Base-by-base conservation (phyloP, 805 yeast genomes). In the Wickerhamomyces xylosicus region DNA sequence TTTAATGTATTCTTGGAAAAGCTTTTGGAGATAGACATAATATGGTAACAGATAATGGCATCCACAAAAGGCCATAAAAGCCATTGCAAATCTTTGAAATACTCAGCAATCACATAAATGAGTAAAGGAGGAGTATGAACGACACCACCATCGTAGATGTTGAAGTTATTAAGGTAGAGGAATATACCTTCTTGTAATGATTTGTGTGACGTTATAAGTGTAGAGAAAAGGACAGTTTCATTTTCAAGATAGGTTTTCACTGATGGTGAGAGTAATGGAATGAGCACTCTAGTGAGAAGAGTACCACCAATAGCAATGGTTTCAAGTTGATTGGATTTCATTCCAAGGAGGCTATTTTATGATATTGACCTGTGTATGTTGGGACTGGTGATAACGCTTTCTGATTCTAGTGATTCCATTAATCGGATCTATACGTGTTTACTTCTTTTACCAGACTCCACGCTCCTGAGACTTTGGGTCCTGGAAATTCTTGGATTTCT, bases 61-160 rank as follows among this genome's bases (percentile, higher is more conserved):
- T 90, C 97, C 3, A 72, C 49, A 1, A 64, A 35, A 0, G 89
- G 71, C 56, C 68, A 89, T 3, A 83, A 27, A 10, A 72, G 42
- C 39, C 67, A 62, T 36, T 41, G 36, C 1, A 46, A 29, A 7
- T 40, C 43, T 9, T 35, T 21, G 19, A 47, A 34, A 13, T 37
- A 36, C 10, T 69, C 28, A 13, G 37, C 62, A 53, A 80, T 66
- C 2, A 75, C 42, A 3, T 67, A 61, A 28, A 85, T 68, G 18
- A 90, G 51, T 16, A 87, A 54, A 3, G 96, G 95, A 3, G 95
- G 77, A 49, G 86, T 95, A 58, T 86, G 90, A 28, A 81, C 80
- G 15, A 87, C 77, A 19, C 94, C 94, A 9, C 97, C 96, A 44
- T 75, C 75, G 52, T 86, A 90, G 8, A 86, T 76, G 35, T 77